Percentiles rank a stretch among this genome's conserved stretches.
Conservation (phyloP, 495 filamentous ascomycete genomes). For the Aspergillus cristatus region DNA sequence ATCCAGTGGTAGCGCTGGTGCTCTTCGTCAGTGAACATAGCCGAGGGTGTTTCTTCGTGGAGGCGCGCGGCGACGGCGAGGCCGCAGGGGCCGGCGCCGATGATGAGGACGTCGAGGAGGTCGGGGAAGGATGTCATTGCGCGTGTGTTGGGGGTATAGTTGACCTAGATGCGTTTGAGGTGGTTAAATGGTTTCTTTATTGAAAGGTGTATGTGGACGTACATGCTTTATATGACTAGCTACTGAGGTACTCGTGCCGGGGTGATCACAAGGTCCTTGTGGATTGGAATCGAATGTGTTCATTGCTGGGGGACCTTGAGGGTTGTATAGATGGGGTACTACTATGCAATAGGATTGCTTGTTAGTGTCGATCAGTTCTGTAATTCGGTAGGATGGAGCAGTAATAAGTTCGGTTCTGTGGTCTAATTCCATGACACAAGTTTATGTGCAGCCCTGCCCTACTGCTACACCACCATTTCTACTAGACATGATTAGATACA, state of each 20-base stretch:
- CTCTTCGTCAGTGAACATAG: slow-evolving; percentile 58
- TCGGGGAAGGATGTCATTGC: slow-evolving; percentile 14
- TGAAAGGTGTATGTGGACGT: too few relatives aligned
- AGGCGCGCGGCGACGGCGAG: slow-evolving; percentile 52
- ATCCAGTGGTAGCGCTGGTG: slow-evolving; percentile 60
- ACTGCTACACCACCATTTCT: too few relatives aligned
- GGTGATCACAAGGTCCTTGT: slow-evolving; percentile 30
- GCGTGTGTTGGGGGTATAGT: slow-evolving; percentile 1
- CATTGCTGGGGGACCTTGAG: slow-evolving; percentile 21
- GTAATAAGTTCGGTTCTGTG: too few relatives aligned
- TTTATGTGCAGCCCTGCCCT: too few relatives aligned
- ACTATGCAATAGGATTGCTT: too few relatives aligned
- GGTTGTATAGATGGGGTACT: not conserved
- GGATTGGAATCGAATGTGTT: slow-evolving; percentile 1
- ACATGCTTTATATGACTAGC: too few relatives aligned
- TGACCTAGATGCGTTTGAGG: not conserved
- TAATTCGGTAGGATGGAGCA: too few relatives aligned
- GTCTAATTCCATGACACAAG: too few relatives aligned
- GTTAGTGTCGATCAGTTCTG: too few relatives aligned
- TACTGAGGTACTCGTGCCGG: slow-evolving; percentile 31
- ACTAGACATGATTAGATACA: too few relatives aligned
- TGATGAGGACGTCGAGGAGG: slow-evolving; percentile 49
- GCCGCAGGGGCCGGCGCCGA: slow-evolving; percentile 56
- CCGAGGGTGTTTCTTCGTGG: slow-evolving; percentile 50
- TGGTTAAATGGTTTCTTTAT: too few relatives aligned